A percentile compares a stretch with the other conserved stretches of the same genome.
Evolutionary conservation across 805 yeast species (phyloP).

Genomic region (Starmerella vaccinii): DNA sequence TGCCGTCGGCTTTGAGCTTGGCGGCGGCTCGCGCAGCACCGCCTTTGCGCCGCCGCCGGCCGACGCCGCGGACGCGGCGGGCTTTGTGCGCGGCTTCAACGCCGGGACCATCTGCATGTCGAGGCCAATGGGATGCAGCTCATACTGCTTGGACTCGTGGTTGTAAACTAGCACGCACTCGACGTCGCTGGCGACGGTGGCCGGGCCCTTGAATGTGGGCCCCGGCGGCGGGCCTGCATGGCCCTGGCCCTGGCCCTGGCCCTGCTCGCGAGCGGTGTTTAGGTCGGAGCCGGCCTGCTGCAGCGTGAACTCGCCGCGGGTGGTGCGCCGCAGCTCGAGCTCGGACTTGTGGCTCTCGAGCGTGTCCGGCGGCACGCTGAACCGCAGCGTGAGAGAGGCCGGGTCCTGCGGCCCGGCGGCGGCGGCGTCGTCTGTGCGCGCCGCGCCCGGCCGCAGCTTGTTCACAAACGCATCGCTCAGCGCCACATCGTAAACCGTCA

Average conservation of each 20-base stretch:
- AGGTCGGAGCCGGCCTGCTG: slow-evolving; percentile 8
- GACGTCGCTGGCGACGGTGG: slow-evolving; percentile 24
- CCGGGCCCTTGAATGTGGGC: slow-evolving; percentile 25
- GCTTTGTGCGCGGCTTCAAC: slow-evolving; percentile 12
- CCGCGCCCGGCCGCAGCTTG: not conserved
- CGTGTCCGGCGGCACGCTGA: slow-evolving; percentile 18
- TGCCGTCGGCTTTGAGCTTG: not conserved
- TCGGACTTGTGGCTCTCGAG: slow-evolving; percentile 3
- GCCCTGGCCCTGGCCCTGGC: slow-evolving; percentile 6
- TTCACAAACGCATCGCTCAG: slow-evolving; percentile 7
- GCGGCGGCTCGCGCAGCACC: slow-evolving; percentile 2
- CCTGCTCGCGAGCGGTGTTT: not conserved
- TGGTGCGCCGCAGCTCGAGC: slow-evolving; percentile 16
- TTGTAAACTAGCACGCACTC: slow-evolving; percentile 77
- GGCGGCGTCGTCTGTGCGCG: not conserved
- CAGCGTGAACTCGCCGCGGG: slow-evolving; percentile 17
- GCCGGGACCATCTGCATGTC: slow-evolving; percentile 19
- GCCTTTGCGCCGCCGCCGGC: not conserved
- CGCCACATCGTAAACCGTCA: slow-evolving; percentile 3
- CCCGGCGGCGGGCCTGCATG: slow-evolving; percentile 1
- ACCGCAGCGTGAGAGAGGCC: slow-evolving; percentile 15
- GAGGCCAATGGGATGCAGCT: slow-evolving; percentile 24
- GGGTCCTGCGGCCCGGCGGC: not conserved
- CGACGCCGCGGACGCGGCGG: slow-evolving; percentile 3
- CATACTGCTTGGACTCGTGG: slow-evolving; percentile 37